Percentiles rank a stretch among this genome's conserved stretches.
Conservation (phyloP, 179 eudicot genomes). For the Nepenthes alata region DNA sequence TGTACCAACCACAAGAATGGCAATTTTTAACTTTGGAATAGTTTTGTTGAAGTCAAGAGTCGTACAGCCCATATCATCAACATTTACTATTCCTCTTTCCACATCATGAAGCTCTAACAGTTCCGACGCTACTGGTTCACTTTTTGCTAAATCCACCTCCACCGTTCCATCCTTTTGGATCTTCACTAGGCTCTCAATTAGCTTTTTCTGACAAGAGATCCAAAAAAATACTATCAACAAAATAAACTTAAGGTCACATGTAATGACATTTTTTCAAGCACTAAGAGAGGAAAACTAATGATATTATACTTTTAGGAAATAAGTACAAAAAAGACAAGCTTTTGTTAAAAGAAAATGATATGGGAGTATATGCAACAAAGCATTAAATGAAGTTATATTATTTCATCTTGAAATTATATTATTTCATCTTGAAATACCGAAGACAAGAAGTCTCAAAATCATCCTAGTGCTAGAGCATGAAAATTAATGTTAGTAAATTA, state of each 20-base stretch:
- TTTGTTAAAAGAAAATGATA: no score
- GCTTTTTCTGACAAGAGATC: constrained; percentile 41
- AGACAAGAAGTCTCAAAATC: no score
- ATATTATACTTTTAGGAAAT: no score
- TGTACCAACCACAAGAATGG: constrained; percentile 72
- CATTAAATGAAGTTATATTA: no score
- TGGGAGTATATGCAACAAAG: no score
- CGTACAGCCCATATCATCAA: constrained; percentile 11
- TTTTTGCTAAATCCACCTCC: constrained; percentile 35
- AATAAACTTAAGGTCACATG: background rate
- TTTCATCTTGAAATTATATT: no score
- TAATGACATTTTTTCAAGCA: no score
- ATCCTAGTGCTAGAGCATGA: no score
- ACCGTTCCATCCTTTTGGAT: constrained; percentile 70
- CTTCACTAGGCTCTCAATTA: constrained; percentile 60
- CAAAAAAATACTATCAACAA: constrained; percentile 1
- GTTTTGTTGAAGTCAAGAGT: constrained; percentile 20
- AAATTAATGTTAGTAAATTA: no score
- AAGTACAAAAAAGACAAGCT: no score
- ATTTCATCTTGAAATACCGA: no score
- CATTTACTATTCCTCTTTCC: constrained; percentile 18
- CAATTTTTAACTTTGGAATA: constrained; percentile 49
- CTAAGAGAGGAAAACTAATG: no score
- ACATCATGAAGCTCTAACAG: constrained; percentile 28
- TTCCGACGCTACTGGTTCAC: constrained; percentile 39